phyloP scores from a whole-genome alignment of 2,329 filamentous ascomycete species.

The Pseudonectria foliicola region DNA sequence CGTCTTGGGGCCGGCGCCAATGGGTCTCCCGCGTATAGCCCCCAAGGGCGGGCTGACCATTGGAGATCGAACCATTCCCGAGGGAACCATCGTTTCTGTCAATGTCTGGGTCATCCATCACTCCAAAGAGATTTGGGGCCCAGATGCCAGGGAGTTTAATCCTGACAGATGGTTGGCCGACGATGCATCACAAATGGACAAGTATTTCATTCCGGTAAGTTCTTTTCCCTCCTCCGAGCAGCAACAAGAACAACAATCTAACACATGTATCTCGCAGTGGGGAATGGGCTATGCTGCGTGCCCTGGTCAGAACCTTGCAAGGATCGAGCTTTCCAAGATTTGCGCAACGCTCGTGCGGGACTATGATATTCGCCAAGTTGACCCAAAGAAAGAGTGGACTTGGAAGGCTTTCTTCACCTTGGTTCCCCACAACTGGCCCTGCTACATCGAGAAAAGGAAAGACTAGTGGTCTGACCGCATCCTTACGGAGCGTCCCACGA shows the following conservation, averaged over 20 bases:
- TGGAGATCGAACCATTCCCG: conserved; percentile 22
- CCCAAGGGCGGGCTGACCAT: conserved; percentile 25
- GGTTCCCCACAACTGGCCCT: conserved; percentile 8
- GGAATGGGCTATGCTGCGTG: conserved; percentile 9
- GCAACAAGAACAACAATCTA: not conserved
- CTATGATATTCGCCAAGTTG: conserved; percentile 8
- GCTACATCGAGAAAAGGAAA: not conserved
- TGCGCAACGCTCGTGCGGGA: conserved; percentile 8
- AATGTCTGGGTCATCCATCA: conserved; percentile 20
- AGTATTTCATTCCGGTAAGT: conserved; percentile 9
- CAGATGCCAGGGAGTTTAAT: conserved; percentile 24
- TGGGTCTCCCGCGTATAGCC: conserved; percentile 18
- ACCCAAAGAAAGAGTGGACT: conserved; percentile 8
- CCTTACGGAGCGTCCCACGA: too few species aligned
- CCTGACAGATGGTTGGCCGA: conserved; percentile 10
- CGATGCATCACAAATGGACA: conserved; percentile 1
- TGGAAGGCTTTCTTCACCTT: conserved; percentile 10
- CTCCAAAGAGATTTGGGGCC: conserved; percentile 29
- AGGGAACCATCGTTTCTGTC: conserved; percentile 18
- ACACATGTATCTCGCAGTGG: conserved; percentile 4
- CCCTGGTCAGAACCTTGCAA: conserved; percentile 11
- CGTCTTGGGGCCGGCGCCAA: conserved; percentile 24
- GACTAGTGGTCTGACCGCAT: too few species aligned
- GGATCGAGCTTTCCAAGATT: conserved; percentile 10
- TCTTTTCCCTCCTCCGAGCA: too few species aligned